These are phyloP conservation scores for Rachicladosporium sp. DNA, from an alignment of 2,329 filamentous ascomycete genomes.

Conservation along the genomic window DNA sequence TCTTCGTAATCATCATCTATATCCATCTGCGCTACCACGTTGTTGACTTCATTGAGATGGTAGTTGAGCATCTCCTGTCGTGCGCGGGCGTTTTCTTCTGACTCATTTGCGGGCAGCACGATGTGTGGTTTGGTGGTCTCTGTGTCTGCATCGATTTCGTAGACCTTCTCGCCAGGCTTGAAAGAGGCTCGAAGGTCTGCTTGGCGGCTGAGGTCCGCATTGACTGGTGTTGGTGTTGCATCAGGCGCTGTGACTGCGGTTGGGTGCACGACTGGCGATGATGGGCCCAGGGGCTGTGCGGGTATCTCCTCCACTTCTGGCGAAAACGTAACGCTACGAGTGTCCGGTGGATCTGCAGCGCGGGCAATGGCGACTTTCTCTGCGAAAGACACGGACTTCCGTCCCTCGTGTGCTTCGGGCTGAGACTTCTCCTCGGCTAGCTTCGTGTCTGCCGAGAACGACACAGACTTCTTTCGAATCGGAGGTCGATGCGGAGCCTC, in stretches of 20 bases:
- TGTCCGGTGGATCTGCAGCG: slow-evolving; percentile 21
- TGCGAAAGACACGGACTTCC: slow-evolving; percentile 23
- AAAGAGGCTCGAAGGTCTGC: slow-evolving; percentile 18
- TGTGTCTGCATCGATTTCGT: slow-evolving; percentile 33
- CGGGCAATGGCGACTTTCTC: slow-evolving; percentile 24
- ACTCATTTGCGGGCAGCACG: slow-evolving; percentile 61
- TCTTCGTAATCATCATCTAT: slow-evolving; percentile 51
- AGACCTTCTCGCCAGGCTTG: slow-evolving; percentile 27
- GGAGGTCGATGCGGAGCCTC: slow-evolving; percentile 10
- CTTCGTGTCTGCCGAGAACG: slow-evolving; percentile 51
- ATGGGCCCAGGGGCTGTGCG: slow-evolving; percentile 5
- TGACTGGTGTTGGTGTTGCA: neutral
- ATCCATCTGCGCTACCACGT: slow-evolving; percentile 84
- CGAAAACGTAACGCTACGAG: slow-evolving; percentile 21
- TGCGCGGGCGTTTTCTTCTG: slow-evolving; percentile 64
- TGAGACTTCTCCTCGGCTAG: slow-evolving; percentile 25
- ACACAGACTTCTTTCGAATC: slow-evolving; percentile 43
- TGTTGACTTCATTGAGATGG: slow-evolving; percentile 73
- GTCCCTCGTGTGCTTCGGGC: slow-evolving; percentile 21
- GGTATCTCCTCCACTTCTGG: slow-evolving; percentile 22
- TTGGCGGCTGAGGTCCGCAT: slow-evolving; percentile 11
- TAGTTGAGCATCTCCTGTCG: slow-evolving; percentile 87
- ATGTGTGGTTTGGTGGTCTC: slow-evolving; percentile 31
- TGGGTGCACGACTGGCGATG: slow-evolving; percentile 3
- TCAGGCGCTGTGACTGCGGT: neutral